A percentile compares a stretch with the other conserved stretches of the same genome.
phyloP scores from a whole-genome alignment of 805 yeast species.

The Starmerella riodocensis region DNA sequence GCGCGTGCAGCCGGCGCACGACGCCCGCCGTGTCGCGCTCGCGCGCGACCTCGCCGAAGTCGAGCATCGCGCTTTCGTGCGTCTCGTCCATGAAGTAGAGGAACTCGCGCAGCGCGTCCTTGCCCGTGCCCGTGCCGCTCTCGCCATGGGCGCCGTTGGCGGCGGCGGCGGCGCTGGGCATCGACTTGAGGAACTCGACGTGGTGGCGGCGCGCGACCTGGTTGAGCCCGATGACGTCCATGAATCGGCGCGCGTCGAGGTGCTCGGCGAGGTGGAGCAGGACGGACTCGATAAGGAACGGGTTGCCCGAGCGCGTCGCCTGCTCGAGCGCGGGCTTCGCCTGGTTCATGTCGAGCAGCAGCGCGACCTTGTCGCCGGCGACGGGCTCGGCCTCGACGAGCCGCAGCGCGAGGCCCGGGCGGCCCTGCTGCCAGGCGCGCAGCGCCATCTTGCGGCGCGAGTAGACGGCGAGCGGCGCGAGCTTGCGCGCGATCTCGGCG shows the following conservation, averaged over 20 bases:
- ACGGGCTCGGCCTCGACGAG: conserved; percentile 57
- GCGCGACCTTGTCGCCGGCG: conserved; percentile 45
- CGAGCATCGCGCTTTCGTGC: conserved; percentile 10
- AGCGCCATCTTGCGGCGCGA: conserved; percentile 48
- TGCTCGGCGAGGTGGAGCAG: conserved; percentile 42
- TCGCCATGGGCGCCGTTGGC: too few species aligned
- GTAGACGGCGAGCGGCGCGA: conserved; percentile 33
- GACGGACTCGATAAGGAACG: conserved; percentile 47
- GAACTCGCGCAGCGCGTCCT: conserved; percentile 39
- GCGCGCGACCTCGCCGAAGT: conserved; percentile 14
- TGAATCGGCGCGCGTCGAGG: conserved; percentile 52
- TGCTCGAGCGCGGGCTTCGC: conserved; percentile 54
- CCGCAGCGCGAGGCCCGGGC: conserved; percentile 51
- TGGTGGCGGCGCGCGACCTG: conserved; percentile 33
- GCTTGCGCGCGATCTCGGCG: conserved; percentile 35
- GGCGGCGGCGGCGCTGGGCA: too few species aligned
- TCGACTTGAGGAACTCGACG: conserved; percentile 20
- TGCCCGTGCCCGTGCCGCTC: too few species aligned
- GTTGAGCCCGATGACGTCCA: conserved; percentile 44
- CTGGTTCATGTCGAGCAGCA: conserved; percentile 60
- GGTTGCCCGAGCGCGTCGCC: conserved; percentile 47
- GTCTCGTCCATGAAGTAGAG: conserved; percentile 51
- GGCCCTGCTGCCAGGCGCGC: conserved; percentile 70
- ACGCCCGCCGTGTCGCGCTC: conserved; percentile 5
- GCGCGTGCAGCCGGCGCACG: conserved; percentile 22